Conservation (phyloP, 306 rosid species). For the Heteromeles arbutifolia region DNA sequence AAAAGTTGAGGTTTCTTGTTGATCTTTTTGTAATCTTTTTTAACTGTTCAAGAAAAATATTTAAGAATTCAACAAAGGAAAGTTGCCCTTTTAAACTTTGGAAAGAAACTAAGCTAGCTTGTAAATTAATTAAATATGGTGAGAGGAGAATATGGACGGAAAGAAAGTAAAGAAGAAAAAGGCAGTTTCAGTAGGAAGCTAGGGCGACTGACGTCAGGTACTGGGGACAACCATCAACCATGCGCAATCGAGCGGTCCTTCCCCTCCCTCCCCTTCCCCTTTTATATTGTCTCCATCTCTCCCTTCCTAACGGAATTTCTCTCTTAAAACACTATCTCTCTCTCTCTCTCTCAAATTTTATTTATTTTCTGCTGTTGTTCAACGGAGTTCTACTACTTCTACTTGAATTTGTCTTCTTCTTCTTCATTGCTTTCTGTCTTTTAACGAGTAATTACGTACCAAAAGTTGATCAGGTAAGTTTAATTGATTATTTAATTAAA, state of each 20-base stretch:
- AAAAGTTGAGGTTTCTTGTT: background rate
- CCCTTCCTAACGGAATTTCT: constrained; percentile 30
- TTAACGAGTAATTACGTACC: constrained; percentile 13
- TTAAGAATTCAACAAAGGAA: background rate
- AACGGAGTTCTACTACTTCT: background rate
- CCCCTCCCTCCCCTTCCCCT: constrained; percentile 5
- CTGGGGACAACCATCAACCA: constrained; percentile 70
- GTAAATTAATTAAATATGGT: background rate
- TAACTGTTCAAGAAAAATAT: background rate
- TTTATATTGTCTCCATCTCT: constrained; percentile 40
- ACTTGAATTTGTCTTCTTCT: constrained; percentile 18
- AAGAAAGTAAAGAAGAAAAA: constrained; percentile 2
- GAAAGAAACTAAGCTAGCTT: background rate
- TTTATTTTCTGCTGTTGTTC: background rate
- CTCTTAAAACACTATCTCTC: background rate
- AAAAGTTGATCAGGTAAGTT: constrained; percentile 1
- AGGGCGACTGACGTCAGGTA: constrained; percentile 48
- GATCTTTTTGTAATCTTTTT: background rate
- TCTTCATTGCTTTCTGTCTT: constrained; percentile 29
- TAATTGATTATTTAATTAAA: background rate
- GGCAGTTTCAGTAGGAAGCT: constrained; percentile 16
- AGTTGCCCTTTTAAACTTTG: background rate
- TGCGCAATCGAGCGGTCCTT: constrained; percentile 92
- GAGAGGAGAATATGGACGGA: constrained; percentile 6
- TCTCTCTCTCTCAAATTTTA: background rate